A percentile compares a stretch with the other conserved stretches of the same genome.
Conservation (phyloP, 257 asterid species). For the Lycium barbarum region DNA sequence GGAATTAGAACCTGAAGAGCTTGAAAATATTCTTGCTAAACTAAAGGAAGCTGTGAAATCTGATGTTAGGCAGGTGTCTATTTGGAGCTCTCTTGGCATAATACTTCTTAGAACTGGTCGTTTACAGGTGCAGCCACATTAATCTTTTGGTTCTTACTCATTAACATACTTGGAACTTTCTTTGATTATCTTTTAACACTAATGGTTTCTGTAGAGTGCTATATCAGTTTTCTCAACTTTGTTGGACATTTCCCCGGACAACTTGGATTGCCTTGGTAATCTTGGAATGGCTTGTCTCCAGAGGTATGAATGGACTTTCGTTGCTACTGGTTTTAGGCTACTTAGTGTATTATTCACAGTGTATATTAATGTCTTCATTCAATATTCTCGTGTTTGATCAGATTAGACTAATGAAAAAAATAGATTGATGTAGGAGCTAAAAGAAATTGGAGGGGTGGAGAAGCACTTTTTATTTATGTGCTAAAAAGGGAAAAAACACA, state of each 20-base stretch:
- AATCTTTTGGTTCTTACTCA: conserved; percentile 29
- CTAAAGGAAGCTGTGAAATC: conserved; percentile 73
- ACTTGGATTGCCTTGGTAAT: conserved; percentile 94
- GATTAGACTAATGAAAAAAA: conserved; percentile 10
- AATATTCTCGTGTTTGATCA: background rate
- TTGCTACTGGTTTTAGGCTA: background rate
- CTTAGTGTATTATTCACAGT: background rate
- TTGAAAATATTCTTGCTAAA: conserved; percentile 76
- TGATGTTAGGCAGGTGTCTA: conserved; percentile 86
- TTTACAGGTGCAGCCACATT: conserved; percentile 63
- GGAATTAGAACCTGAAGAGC: conserved; percentile 84
- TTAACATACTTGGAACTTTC: conserved; percentile 25
- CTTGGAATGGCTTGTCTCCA: conserved; percentile 92
- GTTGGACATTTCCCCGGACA: conserved; percentile 75
- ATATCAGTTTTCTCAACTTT: conserved; percentile 79
- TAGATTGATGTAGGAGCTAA: conserved; percentile 11
- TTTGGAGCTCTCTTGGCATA: conserved; percentile 89
- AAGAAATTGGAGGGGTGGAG: conserved; percentile 7
- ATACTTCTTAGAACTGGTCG: conserved; percentile 89
- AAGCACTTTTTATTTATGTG: background rate
- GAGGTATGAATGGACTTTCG: conserved; percentile 56
- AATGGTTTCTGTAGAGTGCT: conserved; percentile 71
- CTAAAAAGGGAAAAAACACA: background rate
- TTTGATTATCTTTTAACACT: conserved; percentile 25
- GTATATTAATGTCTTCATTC: background rate